Conservation (phyloP, 495 filamentous ascomycete genomes). For the Penicillium dipodomyicola region DNA sequence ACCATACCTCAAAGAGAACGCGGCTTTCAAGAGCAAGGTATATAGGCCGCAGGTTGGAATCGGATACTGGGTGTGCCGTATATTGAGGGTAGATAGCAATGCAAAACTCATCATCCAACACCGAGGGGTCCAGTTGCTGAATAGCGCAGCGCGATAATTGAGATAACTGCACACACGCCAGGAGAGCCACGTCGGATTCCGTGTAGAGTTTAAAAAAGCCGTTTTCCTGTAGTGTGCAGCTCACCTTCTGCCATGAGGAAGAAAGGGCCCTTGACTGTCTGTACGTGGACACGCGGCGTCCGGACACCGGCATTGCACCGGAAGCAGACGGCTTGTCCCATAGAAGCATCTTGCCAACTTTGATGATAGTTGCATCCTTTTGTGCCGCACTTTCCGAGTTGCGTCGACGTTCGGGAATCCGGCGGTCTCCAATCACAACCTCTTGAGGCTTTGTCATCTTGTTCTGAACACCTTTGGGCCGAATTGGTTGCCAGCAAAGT, state of each 20-base stretch:
- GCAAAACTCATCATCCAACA: conserved; percentile 90
- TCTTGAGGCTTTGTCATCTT: conserved; percentile 68
- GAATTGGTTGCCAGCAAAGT: conserved; percentile 90
- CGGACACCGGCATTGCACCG: conserved; percentile 40
- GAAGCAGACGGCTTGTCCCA: conserved; percentile 65
- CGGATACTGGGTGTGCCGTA: conserved; percentile 59
- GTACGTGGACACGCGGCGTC: conserved; percentile 50
- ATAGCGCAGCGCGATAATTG: conserved; percentile 86
- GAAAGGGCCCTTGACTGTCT: conserved; percentile 54
- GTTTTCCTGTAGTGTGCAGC: conserved; percentile 92
- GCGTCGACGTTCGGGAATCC: conserved; percentile 52
- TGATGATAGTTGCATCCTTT: conserved; percentile 88
- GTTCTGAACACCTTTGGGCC: conserved; percentile 69
- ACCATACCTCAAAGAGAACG: conserved; percentile 94
- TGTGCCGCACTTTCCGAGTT: conserved; percentile 61
- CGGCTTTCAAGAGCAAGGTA: conserved; percentile 87
- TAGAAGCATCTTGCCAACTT: conserved; percentile 88
- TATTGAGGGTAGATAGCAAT: conserved; percentile 88
- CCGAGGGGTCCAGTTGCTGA: conserved; percentile 85
- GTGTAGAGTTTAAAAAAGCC: conserved; percentile 89
- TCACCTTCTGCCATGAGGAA: conserved; percentile 77
- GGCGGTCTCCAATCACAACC: conserved; percentile 48
- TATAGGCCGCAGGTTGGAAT: conserved; percentile 49
- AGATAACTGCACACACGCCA: conserved; percentile 83
- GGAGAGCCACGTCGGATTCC: conserved; percentile 73